phyloP scores from a whole-genome alignment of 2,329 filamentous ascomycete species.

The Biscogniauxia mediterranea region DNA sequence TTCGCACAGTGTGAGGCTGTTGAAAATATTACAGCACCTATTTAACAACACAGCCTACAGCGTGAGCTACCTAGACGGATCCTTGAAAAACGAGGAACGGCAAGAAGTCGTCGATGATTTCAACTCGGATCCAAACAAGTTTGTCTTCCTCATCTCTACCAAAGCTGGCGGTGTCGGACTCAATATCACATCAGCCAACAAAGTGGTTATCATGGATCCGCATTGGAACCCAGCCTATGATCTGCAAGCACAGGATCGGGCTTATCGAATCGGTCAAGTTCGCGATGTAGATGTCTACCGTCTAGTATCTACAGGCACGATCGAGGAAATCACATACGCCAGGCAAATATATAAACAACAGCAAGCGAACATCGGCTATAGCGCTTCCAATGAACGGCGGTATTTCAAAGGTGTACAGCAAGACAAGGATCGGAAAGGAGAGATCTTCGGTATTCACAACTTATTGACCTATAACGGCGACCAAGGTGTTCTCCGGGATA shows the following conservation, averaged over 20 bases:
- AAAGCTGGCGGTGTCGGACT: conserved; percentile 89
- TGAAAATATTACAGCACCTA: conserved; percentile 80
- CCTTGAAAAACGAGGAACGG: conserved; percentile 78
- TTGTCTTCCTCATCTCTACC: conserved; percentile 94
- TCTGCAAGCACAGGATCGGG: conserved; percentile 91
- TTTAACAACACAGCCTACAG: conserved; percentile 89
- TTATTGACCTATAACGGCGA: conserved; percentile 80
- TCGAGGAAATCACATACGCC: conserved; percentile 96
- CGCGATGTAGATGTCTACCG: conserved; percentile 95
- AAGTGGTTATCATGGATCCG: conserved; percentile 94
- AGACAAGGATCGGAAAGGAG: conserved; percentile 76
- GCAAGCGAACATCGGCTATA: conserved; percentile 96
- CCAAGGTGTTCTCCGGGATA: conserved; percentile 82
- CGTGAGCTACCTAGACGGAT: conserved; percentile 86
- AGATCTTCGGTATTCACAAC: conserved; percentile 89
- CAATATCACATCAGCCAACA: conserved; percentile 97
- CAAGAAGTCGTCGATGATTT: conserved; percentile 83
- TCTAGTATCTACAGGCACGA: conserved; percentile 84
- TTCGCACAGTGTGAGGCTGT: conserved; percentile 82
- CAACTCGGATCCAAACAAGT: conserved; percentile 82
- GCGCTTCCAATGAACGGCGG: conserved; percentile 82
- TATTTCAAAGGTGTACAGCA: conserved; percentile 97
- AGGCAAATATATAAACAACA: conserved; percentile 99
- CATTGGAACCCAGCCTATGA: conserved; percentile 98
- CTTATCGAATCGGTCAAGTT: conserved; percentile 91